Evolutionary conservation across 169 alveolate genomes (phyloP), one percentile per base, ranked within the genome.

Genomic region (Eimeria maxima): DNA sequence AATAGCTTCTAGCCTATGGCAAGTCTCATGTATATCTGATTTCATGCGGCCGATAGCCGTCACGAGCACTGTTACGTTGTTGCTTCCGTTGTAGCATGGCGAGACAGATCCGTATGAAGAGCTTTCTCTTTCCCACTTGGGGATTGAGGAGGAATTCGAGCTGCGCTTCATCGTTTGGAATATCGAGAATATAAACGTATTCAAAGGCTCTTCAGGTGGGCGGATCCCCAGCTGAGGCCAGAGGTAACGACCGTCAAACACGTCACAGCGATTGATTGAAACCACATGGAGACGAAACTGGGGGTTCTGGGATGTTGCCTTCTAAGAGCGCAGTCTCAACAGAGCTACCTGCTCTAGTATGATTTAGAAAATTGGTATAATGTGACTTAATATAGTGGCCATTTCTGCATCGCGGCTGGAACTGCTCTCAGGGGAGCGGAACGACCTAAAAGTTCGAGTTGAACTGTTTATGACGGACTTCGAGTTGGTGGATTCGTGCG

Each of bases 111-210:
- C 93, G 3, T 93, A 81, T 57, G 87, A 93, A 57, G 78, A 81
- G 73, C 73, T 93, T 10, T 74, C 38, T 11, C 18, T 93, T n/a
- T 22, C 86, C 80, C 55, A 93, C 38, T n/a, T 81, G 78, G 93
- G 71, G 29, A 20, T 3, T 20, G 76, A 80, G 16, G 81, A 67
- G 24, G 94, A 65, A 76, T 95, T 86, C 18, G 96, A 95, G 74
- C 74, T 87, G 57, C 80, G 96, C n/a, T 69, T 94, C 13, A 67
- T 95, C 87, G 55, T 95, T 18, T 87, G 95, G 95, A 33, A 87
- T 53, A 95, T 95, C 45, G 80, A 71, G 74, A 93, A 87, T 87
- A 87, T 87, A 20, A 18, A 74, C 29, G 86, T 71, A 63, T 95
- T 95, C 78, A 86, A 87, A 55, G 95, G 93, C 22, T 65, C 95